Evolutionary conservation across 768 basidiomycete genomes (phyloP).

Genomic region (Tylopilus balloui): DNA sequence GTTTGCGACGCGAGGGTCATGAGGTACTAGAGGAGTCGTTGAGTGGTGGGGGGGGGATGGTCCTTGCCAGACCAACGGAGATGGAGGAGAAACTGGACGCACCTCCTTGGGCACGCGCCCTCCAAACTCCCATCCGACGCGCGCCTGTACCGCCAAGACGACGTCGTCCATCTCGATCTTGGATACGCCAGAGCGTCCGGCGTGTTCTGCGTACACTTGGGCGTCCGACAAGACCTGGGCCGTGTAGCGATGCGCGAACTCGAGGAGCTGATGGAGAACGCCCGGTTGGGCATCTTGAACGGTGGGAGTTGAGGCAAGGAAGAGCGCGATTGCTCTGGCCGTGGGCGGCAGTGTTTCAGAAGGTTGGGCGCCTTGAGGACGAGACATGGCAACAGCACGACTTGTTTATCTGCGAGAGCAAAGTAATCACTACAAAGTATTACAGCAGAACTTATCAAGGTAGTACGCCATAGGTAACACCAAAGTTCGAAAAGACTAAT

Average conservation of each 20-base stretch:
- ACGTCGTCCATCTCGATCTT: conserved; percentile 84
- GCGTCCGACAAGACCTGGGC: conserved; percentile 81
- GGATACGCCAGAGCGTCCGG: conserved; percentile 53
- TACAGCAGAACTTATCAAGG: conserved; percentile 8
- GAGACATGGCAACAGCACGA: conserved; percentile 34
- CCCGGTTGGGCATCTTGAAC: conserved; percentile 85
- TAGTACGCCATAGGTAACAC: conserved; percentile 1
- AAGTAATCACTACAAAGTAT: conserved; percentile 5
- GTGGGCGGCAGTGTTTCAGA: conserved; percentile 78
- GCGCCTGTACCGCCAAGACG: conserved; percentile 76
- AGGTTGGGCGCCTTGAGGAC: conserved; percentile 30
- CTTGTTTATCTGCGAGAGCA: background rate
- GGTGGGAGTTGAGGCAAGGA: conserved; percentile 77
- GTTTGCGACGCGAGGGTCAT: conserved; percentile 80
- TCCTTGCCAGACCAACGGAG: too few species aligned
- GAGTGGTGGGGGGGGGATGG: background rate
- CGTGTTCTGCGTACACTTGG: conserved; percentile 84
- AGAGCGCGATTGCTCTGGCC: conserved; percentile 76
- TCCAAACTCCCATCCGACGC: conserved; percentile 91
- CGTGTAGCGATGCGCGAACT: conserved; percentile 83
- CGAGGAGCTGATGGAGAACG: conserved; percentile 81
- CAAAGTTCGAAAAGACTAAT: background rate
- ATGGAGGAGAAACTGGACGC: conserved; percentile 17
- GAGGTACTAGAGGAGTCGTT: conserved; percentile 50
- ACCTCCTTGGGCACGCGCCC: conserved; percentile 89